These are phyloP conservation scores for Nasturtium officinale DNA, from an alignment of 345 rosid genomes.

Conservation along the genomic window DNA sequence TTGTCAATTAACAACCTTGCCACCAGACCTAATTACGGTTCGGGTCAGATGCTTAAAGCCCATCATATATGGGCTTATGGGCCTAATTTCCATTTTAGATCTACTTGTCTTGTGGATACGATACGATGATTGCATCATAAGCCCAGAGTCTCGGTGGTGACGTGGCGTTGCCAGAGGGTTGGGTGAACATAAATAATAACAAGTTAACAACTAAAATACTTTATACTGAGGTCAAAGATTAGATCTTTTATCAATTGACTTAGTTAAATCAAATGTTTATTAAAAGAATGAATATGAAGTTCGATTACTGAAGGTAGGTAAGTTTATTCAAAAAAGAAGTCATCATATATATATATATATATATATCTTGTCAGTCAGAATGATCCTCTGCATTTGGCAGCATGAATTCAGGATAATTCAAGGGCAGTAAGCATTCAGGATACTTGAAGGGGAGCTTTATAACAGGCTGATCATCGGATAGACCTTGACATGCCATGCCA, in stretches of 20 bases:
- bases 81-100: not conserved
- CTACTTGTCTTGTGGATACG: not conserved
- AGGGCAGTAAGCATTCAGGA: no score
- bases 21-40: slow-evolving; percentile 18
- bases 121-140: no score
- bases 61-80: slow-evolving; percentile 19
- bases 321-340: no score
- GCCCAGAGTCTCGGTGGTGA: not conserved
- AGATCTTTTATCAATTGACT: not conserved
- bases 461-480: slow-evolving; percentile 39
- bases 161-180: not conserved
- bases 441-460: slow-evolving; percentile 36
- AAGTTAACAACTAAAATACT: no score
- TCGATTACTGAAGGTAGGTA: no score
- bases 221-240: not conserved
- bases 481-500: slow-evolving; percentile 43
- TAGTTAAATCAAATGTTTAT: not conserved
- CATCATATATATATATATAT: no score
- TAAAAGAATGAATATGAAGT: not conserved
- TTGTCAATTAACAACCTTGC: no score
- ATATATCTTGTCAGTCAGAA: slow-evolving; percentile 1
- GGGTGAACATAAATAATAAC: no score
- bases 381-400: not conserved
- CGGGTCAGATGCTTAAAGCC: slow-evolving; percentile 7
- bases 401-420: no score